Base-by-base conservation (phyloP, 208 protist genomes). In the Trypanosoma avium region DNA sequence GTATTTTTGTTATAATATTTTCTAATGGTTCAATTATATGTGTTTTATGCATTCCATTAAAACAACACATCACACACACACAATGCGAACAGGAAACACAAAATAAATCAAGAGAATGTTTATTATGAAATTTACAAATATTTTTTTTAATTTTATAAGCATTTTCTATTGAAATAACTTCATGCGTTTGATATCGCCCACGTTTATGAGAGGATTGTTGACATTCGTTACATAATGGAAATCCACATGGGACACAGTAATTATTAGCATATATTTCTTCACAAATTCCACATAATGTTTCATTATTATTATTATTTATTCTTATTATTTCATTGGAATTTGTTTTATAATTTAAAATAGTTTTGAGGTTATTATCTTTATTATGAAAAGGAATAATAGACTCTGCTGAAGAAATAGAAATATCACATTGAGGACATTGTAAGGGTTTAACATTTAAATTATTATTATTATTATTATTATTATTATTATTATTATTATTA, bases 61-160 rank as follows among this genome's bases (percentile, higher is more conserved):
- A 90, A 65, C 81, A 90, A 65, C 83, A 93, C 12, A 61, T 81
- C 32, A 93, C 65, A 47, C 87, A 93, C 15, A 85, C 75, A 61
- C 73, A 72, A 8, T 42, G 55, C 0, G 58, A 26, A 59, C 87
- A 93, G 5, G 78, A 81, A 42, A 81, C 52, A 59, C 87, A 93
- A 77, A 75, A 93, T 24, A 88, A 71, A 46, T 93, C 79, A 6
- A 90, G 73, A 1, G 48, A 15, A 58, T 88, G 83, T 46, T 65
- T 65, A 13, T 70, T 17, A 76, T 93, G 87, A 35, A 35, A 48
- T 2, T 38, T 19, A 35, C 38, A 61, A 72, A 84, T 53, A 63
- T 81, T 9, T 56, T 62, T 7, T 62, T 69, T 32, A 12, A 60
- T 54, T 0, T 68, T 48, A 35, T 47, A 53, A 42, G 79, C 84